phyloP scores from a whole-genome alignment of 2,329 filamentous ascomycete species.

The Paraphoma sp. region DNA sequence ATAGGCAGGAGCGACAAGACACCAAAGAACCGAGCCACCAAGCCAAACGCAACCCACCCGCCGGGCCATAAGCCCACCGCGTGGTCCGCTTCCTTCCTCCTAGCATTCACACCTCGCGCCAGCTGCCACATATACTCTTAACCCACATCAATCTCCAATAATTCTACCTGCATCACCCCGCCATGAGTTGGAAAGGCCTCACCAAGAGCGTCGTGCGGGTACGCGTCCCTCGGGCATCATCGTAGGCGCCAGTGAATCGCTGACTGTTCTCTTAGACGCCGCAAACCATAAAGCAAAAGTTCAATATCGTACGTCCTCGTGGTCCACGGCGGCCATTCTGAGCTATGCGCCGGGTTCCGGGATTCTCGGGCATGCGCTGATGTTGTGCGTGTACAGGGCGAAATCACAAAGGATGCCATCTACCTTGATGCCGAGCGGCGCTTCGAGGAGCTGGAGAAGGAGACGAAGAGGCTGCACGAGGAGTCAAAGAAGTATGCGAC shows the following conservation, averaged over 20 bases:
- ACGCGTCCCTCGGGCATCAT: slow-evolving; percentile 46
- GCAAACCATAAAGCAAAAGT: slow-evolving; percentile 87
- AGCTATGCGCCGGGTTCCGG: slow-evolving; percentile 28
- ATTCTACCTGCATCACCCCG: slow-evolving; percentile 1
- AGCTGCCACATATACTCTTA: slow-evolving; percentile 1
- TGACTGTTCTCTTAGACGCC: slow-evolving; percentile 67
- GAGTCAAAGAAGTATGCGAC: slow-evolving; percentile 78
- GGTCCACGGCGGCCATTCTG: background rate
- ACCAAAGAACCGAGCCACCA: slow-evolving; percentile 4
- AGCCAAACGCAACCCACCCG: slow-evolving; percentile 8
- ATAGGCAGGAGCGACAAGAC: slow-evolving; percentile 29
- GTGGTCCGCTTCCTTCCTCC: slow-evolving; percentile 12
- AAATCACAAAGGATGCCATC: slow-evolving; percentile 91
- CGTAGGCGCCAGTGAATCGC: slow-evolving; percentile 22
- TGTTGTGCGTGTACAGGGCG: slow-evolving; percentile 61
- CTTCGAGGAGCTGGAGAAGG: slow-evolving; percentile 90
- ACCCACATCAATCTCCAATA: slow-evolving; percentile 9
- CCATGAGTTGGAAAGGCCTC: slow-evolving; percentile 97
- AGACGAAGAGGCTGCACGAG: slow-evolving; percentile 96
- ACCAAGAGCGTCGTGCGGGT: slow-evolving; percentile 88
- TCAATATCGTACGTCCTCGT: slow-evolving; percentile 72
- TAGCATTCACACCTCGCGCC: slow-evolving; percentile 3
- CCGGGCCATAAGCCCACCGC: slow-evolving; percentile 9
- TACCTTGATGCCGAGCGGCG: slow-evolving; percentile 94
- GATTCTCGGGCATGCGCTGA: slow-evolving; percentile 27